phyloP scores from a whole-genome alignment of 2,329 filamentous ascomycete genomes.

The Clonostachys rhizophaga region DNA sequence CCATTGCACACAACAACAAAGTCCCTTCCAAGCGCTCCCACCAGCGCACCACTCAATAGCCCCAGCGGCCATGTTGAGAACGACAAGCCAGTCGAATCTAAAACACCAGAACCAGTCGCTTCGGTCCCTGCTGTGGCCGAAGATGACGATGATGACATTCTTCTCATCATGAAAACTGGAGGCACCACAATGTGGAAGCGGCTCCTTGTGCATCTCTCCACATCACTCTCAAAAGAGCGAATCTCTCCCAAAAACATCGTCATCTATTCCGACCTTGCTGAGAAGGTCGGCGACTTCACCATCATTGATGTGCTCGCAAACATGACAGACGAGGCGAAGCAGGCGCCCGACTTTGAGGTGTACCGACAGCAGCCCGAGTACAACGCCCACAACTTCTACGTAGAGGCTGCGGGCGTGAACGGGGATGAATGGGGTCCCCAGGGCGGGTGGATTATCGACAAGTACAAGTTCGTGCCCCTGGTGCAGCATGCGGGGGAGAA shows the following conservation, averaged over 20 bases:
- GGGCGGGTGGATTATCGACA: constrained; percentile 16
- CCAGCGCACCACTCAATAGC: neutral
- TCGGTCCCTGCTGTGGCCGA: too few species aligned
- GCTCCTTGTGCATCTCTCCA: constrained; percentile 13
- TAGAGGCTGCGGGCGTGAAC: constrained; percentile 10
- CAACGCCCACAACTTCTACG: constrained; percentile 12
- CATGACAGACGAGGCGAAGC: constrained; percentile 8
- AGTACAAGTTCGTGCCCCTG: constrained; percentile 16
- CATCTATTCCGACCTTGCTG: constrained; percentile 14
- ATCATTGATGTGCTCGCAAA: constrained; percentile 13
- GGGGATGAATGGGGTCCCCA: constrained; percentile 14
- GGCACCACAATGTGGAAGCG: constrained; percentile 15
- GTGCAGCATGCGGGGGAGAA: constrained; percentile 13
- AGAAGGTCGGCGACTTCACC: constrained; percentile 9
- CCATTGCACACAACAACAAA: neutral
- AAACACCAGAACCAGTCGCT: neutral
- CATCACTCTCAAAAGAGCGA: constrained; percentile 6
- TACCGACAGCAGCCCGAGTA: constrained; percentile 14
- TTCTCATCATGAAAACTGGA: constrained; percentile 16
- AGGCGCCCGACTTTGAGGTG: constrained; percentile 11
- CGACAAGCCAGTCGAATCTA: neutral
- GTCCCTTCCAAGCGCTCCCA: neutral
- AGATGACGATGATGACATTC: constrained; percentile 8
- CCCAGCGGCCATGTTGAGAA: neutral
- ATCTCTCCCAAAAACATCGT: constrained; percentile 7